A percentile compares a stretch with the other conserved stretches of the same genome.
These are phyloP conservation scores for Chaetomium sp. DNA, from an alignment of 2,329 filamentous ascomycete species.

Conservation along the genomic window DNA sequence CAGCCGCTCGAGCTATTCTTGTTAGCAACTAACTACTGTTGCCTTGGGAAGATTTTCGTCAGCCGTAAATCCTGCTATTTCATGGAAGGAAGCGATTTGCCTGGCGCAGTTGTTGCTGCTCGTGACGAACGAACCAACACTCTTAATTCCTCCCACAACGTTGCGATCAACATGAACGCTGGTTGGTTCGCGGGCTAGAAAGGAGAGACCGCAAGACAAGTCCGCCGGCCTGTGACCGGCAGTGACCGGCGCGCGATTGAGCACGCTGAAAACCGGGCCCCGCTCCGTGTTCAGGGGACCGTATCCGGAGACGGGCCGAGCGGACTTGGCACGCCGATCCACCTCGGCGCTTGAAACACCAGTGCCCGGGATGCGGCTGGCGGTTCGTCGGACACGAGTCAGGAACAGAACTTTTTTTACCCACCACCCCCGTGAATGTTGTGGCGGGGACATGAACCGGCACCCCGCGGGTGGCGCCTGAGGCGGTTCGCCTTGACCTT, in stretches of 20 bases:
- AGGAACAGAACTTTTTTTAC: slow-evolving; percentile 2
- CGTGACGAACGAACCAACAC: too few relatives aligned
- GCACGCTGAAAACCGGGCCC: not conserved
- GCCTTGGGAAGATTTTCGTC: too few relatives aligned
- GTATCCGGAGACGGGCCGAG: slow-evolving; percentile 12
- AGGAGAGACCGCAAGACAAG: too few relatives aligned
- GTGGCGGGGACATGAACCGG: not conserved
- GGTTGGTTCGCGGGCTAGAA: too few relatives aligned
- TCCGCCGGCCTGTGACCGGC: not conserved
- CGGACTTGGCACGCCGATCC: slow-evolving; percentile 10
- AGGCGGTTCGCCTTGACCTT: not conserved
- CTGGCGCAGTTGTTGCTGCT: too few relatives aligned
- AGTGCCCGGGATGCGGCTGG: slow-evolving; percentile 7
- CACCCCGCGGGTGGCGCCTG: not conserved
- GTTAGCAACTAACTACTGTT: too few relatives aligned
- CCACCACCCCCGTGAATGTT: not conserved
- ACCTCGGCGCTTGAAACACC: not conserved
- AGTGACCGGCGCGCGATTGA: not conserved
- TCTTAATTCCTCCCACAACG: too few relatives aligned
- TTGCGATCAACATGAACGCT: too few relatives aligned
- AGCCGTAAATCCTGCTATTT: too few relatives aligned
- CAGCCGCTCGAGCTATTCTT: too few relatives aligned
- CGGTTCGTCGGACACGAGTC: not conserved
- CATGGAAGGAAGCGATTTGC: too few relatives aligned
- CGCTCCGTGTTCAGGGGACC: slow-evolving; percentile 1